Evolutionary conservation across 768 basidiomycete genomes (phyloP), one percentile per base, ranked within the genome.

Genomic region (Inosperma sp.): DNA sequence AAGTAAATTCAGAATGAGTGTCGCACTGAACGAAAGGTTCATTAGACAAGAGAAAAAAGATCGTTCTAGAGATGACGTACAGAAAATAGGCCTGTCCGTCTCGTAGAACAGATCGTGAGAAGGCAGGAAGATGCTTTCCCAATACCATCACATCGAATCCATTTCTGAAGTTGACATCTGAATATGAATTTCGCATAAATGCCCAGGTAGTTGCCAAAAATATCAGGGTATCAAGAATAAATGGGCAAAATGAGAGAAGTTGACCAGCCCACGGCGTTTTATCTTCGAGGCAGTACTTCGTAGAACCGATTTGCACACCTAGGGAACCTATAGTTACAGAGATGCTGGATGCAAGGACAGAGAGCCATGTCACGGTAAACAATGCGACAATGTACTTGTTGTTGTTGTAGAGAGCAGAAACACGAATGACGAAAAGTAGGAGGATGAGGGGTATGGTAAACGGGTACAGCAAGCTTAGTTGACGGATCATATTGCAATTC

Each of bases 51-150:
- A n/a, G 8, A 21, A 31, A 6, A 22, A n/a, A 5, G 2, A 34
- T 45, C 22, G 9, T 7, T 45, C 3, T 3, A 26, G 26, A 5
- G 23, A 30, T 19, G 12, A 62, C 66, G 34, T 45, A 69, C 68
- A 65, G 23, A 46, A 67, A 70, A 45, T 68, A 72, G 6, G 54
- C 40, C 51, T 68, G 68, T 1, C 68, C 64, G 10, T 66, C 68
- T 23, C 55, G 55, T 14, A 69, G 45, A 0, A 70, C 17, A 2
- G 57, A 45, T 35, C 57, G 59, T 0, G 64, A 63, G n/a, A 69
- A 62, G 3, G 50, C 52, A 3, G 70, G 66, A 3, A 69, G 46
- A 30, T 59, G 50, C 7, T 53, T 47, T 5, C 67, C 66, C n/a
- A 61, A 49, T 4, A 69, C 30, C 13, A 49, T 34, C 4, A 51